Evolutionary conservation across 2,329 filamentous ascomycete species (phyloP), one percentile per base, ranked within the genome.

Genomic region (Fusarium pininemorale): DNA sequence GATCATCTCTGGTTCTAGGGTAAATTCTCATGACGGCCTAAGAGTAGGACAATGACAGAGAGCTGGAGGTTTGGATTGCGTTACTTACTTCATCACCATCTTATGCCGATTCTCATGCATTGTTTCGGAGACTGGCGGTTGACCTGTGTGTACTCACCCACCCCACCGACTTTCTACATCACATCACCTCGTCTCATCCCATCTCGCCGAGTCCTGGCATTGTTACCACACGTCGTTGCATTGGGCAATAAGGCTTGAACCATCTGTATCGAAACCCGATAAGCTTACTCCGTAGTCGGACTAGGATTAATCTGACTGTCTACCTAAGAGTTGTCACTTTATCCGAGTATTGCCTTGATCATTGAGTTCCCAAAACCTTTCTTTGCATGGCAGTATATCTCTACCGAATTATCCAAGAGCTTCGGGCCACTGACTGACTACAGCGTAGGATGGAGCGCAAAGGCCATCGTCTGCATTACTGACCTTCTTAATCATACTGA

Each of bases 71-170:
- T 39, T 39, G 35, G 15, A 18, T 38, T 22, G 13, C 51, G 14
- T 12, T 20, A 28, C 18, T 55, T 26, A n/a, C 24, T 41, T 16
- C 24, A 28, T 13, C 7, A 16, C 18, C 24, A 22, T 41, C 8
- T 24, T 47, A 39, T 66, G 20, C 61, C 53, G 42, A 61, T 42
- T 58, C 59, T 44, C 39, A 22, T 26, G 24, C 32, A 60, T 67
- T 75, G 75, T 76, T 68, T 77, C 66, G 66, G 71, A 14, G 59
- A 72, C 47, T 69, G 62, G 55, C 37, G 59, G 69, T 72, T 66
- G 63, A 61, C 53, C 50, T 55, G 58, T 54, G 45, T 44, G 45
- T 44, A 53, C 30, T 53, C 32, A 15, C 39, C 28, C 60, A 47
- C 60, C 55, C 35, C 24, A 51, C 57, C 51, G 32, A 41, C 61